Conservation (phyloP, 2,329 filamentous ascomycete species). For the Aspergillus sp. region DNA sequence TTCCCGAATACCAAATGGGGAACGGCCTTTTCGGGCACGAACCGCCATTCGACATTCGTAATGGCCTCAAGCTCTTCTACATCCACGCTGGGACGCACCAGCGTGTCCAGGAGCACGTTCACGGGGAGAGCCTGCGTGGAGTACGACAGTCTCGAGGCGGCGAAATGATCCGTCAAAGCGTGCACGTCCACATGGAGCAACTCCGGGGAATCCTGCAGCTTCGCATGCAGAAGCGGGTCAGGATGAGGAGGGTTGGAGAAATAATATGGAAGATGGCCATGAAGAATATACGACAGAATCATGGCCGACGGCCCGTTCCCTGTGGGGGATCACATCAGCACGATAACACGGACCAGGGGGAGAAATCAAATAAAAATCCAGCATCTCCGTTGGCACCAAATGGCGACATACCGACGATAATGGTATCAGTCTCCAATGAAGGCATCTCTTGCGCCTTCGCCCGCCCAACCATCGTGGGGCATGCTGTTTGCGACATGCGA, state of each 20-base stretch:
- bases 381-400: constrained; percentile 2
- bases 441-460: constrained; percentile 29
- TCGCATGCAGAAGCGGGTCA: constrained; percentile 58
- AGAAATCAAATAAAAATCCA: not conserved
- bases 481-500: constrained; percentile 35
- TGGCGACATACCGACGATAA: constrained; percentile 47
- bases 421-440: constrained; percentile 44
- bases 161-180: constrained; percentile 59
- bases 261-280: constrained; percentile 63
- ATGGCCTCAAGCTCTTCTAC: constrained; percentile 54
- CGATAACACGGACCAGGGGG: constrained; percentile 13
- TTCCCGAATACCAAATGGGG: constrained; percentile 58
- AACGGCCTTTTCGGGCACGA: constrained; percentile 53
- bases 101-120: constrained; percentile 62
- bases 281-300: constrained; percentile 64
- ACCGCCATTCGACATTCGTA: constrained; percentile 58
- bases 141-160: constrained; percentile 59
- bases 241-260: constrained; percentile 54
- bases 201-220: constrained; percentile 51
- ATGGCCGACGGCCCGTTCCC: constrained; percentile 65
- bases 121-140: constrained; percentile 63
- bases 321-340: constrained; percentile 30
- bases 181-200: constrained; percentile 53
- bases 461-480: constrained; percentile 30
- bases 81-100: constrained; percentile 61